Evolutionary conservation across 306 rosid species (phyloP).

Genomic region (Citrullus mucosospermus): DNA sequence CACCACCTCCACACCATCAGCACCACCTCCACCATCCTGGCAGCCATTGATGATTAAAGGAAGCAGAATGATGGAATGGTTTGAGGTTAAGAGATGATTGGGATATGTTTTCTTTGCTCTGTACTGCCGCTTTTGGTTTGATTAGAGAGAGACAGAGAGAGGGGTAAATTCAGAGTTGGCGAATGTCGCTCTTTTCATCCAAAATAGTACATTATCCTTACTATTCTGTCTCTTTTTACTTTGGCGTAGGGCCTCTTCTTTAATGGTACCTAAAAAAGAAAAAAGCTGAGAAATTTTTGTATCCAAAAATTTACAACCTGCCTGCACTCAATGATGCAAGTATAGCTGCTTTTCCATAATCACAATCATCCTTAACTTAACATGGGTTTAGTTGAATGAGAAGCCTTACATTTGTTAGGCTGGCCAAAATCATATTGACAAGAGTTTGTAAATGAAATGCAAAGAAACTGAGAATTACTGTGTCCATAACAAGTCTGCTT

Average conservation of each 20-base stretch:
- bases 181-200: slow-evolving; percentile 1
- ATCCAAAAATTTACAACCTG: neutral
- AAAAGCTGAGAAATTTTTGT: neutral
- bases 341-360: neutral
- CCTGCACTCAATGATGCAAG: neutral
- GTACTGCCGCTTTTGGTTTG: slow-evolving; percentile 1
- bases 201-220: neutral
- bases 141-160: neutral
- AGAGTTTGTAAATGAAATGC: neutral
- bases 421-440: neutral
- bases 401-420: neutral
- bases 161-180: neutral
- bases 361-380: neutral
- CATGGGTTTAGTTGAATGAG: neutral
- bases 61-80: neutral
- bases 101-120: neutral
- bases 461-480: neutral
- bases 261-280: neutral
- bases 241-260: neutral
- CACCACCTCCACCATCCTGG: slow-evolving; percentile 18
- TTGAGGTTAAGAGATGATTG: neutral
- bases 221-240: neutral
- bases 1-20: slow-evolving; percentile 33
- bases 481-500: neutral
- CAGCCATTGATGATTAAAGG: slow-evolving; percentile 6